Evolutionary conservation across 169 alveolate species (phyloP).

Genomic region (Plasmodium cynomolgi): DNA sequence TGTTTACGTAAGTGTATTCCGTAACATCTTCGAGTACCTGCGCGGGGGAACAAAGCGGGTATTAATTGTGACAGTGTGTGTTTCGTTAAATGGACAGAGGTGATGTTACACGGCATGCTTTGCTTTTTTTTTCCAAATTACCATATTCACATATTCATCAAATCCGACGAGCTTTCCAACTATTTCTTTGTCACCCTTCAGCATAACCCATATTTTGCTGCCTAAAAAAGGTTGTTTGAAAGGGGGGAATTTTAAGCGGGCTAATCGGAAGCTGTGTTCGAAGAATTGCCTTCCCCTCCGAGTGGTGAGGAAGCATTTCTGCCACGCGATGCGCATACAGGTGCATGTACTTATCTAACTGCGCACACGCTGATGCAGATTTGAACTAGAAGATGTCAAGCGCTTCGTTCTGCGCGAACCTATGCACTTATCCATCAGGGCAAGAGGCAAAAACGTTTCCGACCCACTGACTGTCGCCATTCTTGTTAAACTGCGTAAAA

Average conservation of each 20-base stretch:
- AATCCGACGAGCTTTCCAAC: conserved; percentile 94
- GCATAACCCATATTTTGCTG: conserved; percentile 91
- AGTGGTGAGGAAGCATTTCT: background rate
- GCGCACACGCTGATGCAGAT: background rate
- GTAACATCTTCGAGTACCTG: conserved; percentile 91
- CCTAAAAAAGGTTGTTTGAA: conserved; percentile 79
- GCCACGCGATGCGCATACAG: background rate
- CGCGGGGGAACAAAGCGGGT: background rate
- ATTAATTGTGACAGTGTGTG: background rate
- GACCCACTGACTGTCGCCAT: conserved; percentile 85
- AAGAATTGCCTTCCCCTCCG: background rate
- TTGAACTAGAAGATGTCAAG: background rate
- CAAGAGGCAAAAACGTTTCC: conserved; percentile 91
- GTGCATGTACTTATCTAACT: background rate
- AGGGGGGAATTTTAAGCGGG: background rate
- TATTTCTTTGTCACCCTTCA: conserved; percentile 89
- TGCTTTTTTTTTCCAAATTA: conserved; percentile 21
- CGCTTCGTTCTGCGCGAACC: conserved; percentile 7
- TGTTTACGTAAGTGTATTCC: conserved; percentile 86
- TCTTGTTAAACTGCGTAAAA: conserved; percentile 9
- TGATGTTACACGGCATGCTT: too few relatives aligned
- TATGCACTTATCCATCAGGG: conserved; percentile 94
- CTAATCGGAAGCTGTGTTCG: background rate
- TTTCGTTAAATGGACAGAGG: background rate
- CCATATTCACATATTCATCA: conserved; percentile 96